Evolutionary conservation across 345 rosid genomes (phyloP).

Genomic region (Eucalyptus erythrocorys): DNA sequence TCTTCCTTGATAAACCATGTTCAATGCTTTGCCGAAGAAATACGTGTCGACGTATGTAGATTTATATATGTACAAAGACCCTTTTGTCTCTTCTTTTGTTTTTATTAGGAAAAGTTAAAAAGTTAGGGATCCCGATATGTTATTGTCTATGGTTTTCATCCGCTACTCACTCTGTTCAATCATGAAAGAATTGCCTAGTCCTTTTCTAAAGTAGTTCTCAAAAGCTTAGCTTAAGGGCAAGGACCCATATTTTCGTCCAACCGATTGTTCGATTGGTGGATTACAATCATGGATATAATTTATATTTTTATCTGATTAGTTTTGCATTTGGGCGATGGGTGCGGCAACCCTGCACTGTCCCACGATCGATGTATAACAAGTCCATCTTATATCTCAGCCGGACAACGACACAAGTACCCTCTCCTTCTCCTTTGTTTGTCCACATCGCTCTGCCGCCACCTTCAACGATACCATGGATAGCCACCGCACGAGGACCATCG

Average conservation of each 20-base stretch:
- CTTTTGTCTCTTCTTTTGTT: neutral
- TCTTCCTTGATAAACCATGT: neutral
- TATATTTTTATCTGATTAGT: neutral
- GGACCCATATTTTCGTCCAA: neutral
- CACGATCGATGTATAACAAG: neutral
- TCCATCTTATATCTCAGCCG: neutral
- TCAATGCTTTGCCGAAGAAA: neutral
- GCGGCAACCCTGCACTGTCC: neutral
- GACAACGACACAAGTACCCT: neutral
- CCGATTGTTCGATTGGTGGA: neutral
- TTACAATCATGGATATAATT: neutral
- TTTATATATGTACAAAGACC: neutral
- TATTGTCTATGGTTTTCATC: neutral
- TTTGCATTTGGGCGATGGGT: neutral
- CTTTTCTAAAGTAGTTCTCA: neutral
- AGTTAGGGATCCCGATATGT: neutral
- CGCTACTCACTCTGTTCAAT: neutral
- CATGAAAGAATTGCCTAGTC: neutral
- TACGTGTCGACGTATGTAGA: neutral
- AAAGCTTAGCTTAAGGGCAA: neutral
- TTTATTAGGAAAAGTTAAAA: neutral
- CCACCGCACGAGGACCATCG: neutral
- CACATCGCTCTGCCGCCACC: neutral
- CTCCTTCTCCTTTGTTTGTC: neutral
- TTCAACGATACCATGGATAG: neutral